These are phyloP conservation scores for Acephala macrosclerotiorum DNA, from an alignment of 2,329 filamentous ascomycete species.

Conservation along the genomic window DNA sequence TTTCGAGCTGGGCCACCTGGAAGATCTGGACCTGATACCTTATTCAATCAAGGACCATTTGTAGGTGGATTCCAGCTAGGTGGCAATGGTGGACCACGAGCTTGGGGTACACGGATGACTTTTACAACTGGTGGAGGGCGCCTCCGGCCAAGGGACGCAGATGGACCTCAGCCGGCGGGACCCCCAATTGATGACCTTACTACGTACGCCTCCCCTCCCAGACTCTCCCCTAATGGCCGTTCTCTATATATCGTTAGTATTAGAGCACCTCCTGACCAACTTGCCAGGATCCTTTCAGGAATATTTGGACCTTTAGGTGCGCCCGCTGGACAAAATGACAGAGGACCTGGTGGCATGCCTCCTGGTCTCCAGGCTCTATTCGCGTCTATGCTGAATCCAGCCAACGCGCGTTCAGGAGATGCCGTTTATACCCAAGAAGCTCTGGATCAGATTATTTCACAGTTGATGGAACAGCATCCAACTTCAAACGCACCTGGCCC, in stretches of 20 bases:
- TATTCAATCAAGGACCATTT: constrained; percentile 34
- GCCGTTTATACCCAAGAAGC: constrained; percentile 91
- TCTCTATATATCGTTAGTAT: constrained; percentile 34
- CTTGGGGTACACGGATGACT: constrained; percentile 40
- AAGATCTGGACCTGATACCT: constrained; percentile 41
- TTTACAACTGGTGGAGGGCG: constrained; percentile 44
- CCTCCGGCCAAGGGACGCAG: constrained; percentile 57
- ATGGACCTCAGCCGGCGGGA: constrained; percentile 51
- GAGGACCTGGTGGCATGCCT: constrained; percentile 44
- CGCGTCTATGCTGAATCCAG: constrained; percentile 58
- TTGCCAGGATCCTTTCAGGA: constrained; percentile 39
- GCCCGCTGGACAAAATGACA: constrained; percentile 30
- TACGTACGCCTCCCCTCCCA: constrained; percentile 49
- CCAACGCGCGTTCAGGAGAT: constrained; percentile 70
- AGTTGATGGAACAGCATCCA: constrained; percentile 85
- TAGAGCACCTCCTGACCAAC: constrained; percentile 39
- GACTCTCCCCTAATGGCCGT: constrained; percentile 33
- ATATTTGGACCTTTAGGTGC: constrained; percentile 39
- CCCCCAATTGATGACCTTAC: constrained; percentile 55
- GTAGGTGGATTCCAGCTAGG: constrained; percentile 28
- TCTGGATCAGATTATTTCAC: constrained; percentile 85
- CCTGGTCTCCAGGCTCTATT: constrained; percentile 60
- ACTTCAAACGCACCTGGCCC: constrained; percentile 82
- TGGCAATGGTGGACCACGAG: constrained; percentile 30
- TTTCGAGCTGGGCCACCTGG: constrained; percentile 37